Evolutionary conservation across 2,329 filamentous ascomycete genomes (phyloP), one percentile per base, ranked within the genome.

Genomic region (Volutella citrinella): DNA sequence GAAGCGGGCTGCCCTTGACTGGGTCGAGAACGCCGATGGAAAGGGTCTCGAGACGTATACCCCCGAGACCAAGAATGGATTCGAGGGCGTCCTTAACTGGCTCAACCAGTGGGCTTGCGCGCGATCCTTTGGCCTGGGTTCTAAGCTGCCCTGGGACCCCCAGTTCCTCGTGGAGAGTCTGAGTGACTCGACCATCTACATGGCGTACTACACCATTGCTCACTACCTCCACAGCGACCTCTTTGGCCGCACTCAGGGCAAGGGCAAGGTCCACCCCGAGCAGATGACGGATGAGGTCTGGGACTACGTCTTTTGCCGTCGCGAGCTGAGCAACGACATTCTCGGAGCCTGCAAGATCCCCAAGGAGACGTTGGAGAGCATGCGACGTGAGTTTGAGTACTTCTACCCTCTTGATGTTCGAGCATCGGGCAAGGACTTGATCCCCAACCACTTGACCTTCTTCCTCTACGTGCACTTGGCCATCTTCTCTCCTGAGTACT

Each of bases 201-300:
- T 88, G 79, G 80, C 81, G 8, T 87, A 87, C 67, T 87, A 87
- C 57, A 84, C 80, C 9, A 65, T 84, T 34, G 70, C 72, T 15
- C 78, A 76, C 49, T 76, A 65, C 59, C 75, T 95, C 19, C 89
- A 95, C 66, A 80, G 77, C 32, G 93, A 97, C 52, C 80, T 93
- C 41, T 97, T 88, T 49, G 93, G 93, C 32, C 79, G 80, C 51
- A 74, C 78, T 27, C 74, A 77, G 47, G 89, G 87, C 45, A 55
- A 75, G 20, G 72, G 81, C 32, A 78, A 83, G 43, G 75, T 97
- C 47, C 77, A 74, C 26, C 70, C 88, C 2, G 87, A 93, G 38
- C 88, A 96, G 64, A 90, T 97, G 84, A 88, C 76, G 8, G 90
- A 96, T 48, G 88, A 94, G 51, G 87, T 95, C 28, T 98, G 90